Conservation (phyloP, 805 yeast genomes). For the Cyberlindnera meyerae region DNA sequence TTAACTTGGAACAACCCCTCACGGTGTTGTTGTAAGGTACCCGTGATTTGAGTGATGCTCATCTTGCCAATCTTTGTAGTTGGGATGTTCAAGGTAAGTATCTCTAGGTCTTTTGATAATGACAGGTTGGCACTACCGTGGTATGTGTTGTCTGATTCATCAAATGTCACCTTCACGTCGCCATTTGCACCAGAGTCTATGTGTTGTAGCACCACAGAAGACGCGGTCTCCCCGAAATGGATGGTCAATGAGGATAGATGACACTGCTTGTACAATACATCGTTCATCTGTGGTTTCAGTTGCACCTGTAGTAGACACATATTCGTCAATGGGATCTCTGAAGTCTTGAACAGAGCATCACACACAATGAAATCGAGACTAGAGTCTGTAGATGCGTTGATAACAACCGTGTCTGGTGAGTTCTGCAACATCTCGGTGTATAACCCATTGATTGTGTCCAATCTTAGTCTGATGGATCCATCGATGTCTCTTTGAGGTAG, state of each 20-base stretch:
- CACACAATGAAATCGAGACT: constrained; percentile 24
- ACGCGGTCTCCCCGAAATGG: constrained; percentile 12
- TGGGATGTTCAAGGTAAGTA: constrained; percentile 18
- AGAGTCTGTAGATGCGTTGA: constrained; percentile 25
- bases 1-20: constrained; percentile 18
- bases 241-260: constrained; percentile 15
- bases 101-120: too few relatives aligned
- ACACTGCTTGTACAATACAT: constrained; percentile 10
- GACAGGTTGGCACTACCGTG: constrained; percentile 13
- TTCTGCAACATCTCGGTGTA: too few relatives aligned
- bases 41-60: constrained; percentile 13
- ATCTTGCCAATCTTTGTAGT: constrained; percentile 19
- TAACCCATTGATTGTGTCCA: not conserved
- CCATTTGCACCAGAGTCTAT: constrained; percentile 3
- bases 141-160: constrained; percentile 7
- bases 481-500: constrained; percentile 16
- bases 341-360: constrained; percentile 19
- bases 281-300: constrained; percentile 27
- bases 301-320: constrained; percentile 28
- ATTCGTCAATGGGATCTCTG: constrained; percentile 18
- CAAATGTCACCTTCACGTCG: constrained; percentile 1
- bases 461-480: not conserved
- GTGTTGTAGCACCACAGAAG: not conserved
- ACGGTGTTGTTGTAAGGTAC: constrained; percentile 9
- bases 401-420: too few relatives aligned